phyloP scores from a whole-genome alignment of 441 rosid species.

The Euphorbia celastroides region DNA sequence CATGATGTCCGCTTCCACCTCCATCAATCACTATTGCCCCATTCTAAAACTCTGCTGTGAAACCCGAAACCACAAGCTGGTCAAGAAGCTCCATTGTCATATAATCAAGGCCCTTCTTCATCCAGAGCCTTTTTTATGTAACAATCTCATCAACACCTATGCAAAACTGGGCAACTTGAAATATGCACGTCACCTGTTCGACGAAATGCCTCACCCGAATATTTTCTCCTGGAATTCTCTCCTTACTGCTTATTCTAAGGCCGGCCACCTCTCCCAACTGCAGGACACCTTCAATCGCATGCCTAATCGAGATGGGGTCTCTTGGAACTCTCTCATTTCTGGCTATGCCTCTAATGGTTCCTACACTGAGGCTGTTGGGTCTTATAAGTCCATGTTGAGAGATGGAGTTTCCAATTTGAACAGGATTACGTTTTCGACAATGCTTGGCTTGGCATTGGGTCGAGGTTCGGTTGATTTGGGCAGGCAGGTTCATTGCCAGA shows the following conservation, averaged over 20 bases:
- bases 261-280: conserved; percentile 52
- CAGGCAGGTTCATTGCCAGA: conserved; percentile 67
- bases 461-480: conserved; percentile 46
- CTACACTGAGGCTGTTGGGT: conserved; percentile 43
- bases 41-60: conserved; percentile 57
- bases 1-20: conserved; percentile 32
- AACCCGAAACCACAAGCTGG: conserved; percentile 32
- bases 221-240: conserved; percentile 74
- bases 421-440: conserved; percentile 68
- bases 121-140: conserved; percentile 54
- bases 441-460: conserved; percentile 61
- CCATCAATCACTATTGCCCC: conserved; percentile 43
- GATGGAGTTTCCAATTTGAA: conserved; percentile 46
- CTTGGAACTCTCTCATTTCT: conserved; percentile 77
- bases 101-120: conserved; percentile 39
- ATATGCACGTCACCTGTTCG: conserved; percentile 69
- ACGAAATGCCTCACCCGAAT: conserved; percentile 53
- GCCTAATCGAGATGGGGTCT: conserved; percentile 33
- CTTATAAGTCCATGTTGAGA: conserved; percentile 61
- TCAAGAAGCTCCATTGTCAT: conserved; percentile 62
- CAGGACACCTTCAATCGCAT: neutral
- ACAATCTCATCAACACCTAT: conserved; percentile 48
- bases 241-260: conserved; percentile 67
- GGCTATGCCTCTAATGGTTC: conserved; percentile 52
- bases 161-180: conserved; percentile 31